phyloP scores from a whole-genome alignment of 176 grass and related monocot species.

The Raddia distichophylla region DNA sequence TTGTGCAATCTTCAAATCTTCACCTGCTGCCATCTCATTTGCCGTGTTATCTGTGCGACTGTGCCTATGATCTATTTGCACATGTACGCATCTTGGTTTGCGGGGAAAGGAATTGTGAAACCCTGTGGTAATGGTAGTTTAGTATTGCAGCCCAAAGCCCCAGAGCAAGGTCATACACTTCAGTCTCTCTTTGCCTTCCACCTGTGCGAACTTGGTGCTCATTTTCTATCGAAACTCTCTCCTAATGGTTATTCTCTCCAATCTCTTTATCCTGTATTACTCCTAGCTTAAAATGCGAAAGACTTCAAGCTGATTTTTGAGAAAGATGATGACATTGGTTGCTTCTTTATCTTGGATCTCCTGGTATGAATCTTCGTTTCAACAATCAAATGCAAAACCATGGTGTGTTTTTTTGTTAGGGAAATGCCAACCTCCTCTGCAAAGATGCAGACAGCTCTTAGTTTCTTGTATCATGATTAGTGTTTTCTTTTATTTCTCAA shows the following conservation, averaged over 20 bases:
- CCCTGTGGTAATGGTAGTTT: not conserved
- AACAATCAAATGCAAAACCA: not conserved
- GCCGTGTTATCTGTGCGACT: not conserved
- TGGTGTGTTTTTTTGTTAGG: constrained; percentile 11
- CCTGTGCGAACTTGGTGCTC: not conserved
- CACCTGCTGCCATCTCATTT: not conserved
- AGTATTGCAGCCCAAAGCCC: not conserved
- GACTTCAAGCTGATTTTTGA: not conserved
- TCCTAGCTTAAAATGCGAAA: constrained; percentile 15
- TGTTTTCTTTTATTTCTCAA: not conserved
- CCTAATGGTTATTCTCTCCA: not conserved
- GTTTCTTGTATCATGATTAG: not conserved
- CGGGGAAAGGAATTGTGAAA: not conserved
- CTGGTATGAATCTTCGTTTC: not conserved
- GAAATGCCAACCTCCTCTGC: not conserved
- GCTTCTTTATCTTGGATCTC: not conserved
- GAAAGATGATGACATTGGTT: not conserved
- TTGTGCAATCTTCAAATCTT: not conserved
- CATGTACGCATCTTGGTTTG: not conserved
- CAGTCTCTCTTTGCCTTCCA: not conserved
- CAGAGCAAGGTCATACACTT: not conserved
- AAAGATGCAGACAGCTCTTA: not conserved
- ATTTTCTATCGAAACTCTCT: not conserved
- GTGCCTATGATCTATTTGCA: not conserved
- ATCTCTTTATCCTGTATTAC: not conserved